phyloP scores from a whole-genome alignment of 2,329 filamentous ascomycete species.

The Microcyclosporella mali region DNA sequence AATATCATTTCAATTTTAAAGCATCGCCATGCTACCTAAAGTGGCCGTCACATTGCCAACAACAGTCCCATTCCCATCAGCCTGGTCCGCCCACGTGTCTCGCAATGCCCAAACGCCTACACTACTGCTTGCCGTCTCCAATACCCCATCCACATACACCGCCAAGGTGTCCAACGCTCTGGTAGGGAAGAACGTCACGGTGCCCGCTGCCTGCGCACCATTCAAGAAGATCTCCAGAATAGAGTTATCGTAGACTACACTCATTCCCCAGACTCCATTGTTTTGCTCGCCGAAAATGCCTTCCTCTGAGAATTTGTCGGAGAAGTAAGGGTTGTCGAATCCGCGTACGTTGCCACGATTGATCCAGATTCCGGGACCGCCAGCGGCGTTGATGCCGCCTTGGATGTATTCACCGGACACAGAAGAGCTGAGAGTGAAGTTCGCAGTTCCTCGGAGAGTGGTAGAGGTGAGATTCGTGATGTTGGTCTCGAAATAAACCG shows the following conservation, averaged over 20 bases:
- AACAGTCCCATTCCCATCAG: conserved; percentile 29
- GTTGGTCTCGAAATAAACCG: conserved; percentile 51
- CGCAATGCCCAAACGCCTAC: conserved; percentile 36
- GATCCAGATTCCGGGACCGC: conserved; percentile 38
- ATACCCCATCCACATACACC: conserved; percentile 32
- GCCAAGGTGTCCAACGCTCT: conserved; percentile 37
- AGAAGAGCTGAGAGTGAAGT: conserved; percentile 50
- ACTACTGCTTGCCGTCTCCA: conserved; percentile 33
- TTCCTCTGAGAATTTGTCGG: conserved; percentile 46
- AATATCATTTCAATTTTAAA: too few relatives aligned
- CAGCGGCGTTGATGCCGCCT: conserved; percentile 46
- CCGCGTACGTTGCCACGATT: conserved; percentile 45
- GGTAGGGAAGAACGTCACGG: conserved; percentile 47
- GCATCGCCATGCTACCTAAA: conserved; percentile 4
- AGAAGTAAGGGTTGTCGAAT: conserved; percentile 52
- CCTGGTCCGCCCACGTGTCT: conserved; percentile 34
- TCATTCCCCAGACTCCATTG: conserved; percentile 36
- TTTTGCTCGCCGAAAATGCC: conserved; percentile 21
- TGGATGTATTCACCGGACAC: conserved; percentile 44
- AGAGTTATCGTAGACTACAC: conserved; percentile 49
- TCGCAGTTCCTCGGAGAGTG: conserved; percentile 36
- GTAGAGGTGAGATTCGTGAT: conserved; percentile 39
- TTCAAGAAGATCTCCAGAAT: conserved; percentile 53
- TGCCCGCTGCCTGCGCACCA: conserved; percentile 45
- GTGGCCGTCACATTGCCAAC: conserved; percentile 31